Percentiles rank a stretch among this genome's conserved stretches.
phyloP scores from a whole-genome alignment of 257 asterid species.

The Solanum chmielewskii region DNA sequence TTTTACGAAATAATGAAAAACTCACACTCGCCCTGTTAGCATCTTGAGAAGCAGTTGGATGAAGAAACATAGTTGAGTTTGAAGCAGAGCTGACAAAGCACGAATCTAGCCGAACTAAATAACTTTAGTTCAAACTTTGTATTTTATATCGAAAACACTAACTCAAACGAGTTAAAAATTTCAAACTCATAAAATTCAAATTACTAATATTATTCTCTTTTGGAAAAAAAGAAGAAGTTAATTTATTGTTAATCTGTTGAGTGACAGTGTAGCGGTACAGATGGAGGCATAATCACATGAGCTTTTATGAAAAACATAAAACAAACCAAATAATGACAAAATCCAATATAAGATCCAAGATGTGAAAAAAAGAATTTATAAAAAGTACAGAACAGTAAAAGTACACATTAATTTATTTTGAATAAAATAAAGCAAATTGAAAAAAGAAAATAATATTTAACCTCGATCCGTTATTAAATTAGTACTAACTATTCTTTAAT shows the following conservation, averaged over 20 bases:
- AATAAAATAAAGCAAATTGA: background rate
- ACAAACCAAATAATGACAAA: background rate
- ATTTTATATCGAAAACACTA: background rate
- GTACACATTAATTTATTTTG: background rate
- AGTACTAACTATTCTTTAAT: background rate
- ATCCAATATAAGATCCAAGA: background rate
- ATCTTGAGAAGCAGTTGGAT: background rate
- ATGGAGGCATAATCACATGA: background rate
- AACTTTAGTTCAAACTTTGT: background rate
- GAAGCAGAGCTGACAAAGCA: background rate
- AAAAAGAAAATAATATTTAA: background rate
- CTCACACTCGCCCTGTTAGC: background rate
- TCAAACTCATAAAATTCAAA: background rate
- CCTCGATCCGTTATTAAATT: too few relatives aligned
- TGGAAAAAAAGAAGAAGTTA: background rate
- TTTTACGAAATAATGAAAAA: background rate
- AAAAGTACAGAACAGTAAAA: background rate
- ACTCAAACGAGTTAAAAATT: background rate
- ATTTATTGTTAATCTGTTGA: background rate
- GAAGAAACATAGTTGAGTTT: background rate
- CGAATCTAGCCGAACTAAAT: rapidly evolving
- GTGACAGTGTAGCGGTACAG: background rate
- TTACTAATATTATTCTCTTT: background rate
- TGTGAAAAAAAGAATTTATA: background rate
- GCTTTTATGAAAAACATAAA: background rate